Evolutionary conservation across 352 stramenopile genomes (phyloP).

Genomic region (Globisporangium yorkense): DNA sequence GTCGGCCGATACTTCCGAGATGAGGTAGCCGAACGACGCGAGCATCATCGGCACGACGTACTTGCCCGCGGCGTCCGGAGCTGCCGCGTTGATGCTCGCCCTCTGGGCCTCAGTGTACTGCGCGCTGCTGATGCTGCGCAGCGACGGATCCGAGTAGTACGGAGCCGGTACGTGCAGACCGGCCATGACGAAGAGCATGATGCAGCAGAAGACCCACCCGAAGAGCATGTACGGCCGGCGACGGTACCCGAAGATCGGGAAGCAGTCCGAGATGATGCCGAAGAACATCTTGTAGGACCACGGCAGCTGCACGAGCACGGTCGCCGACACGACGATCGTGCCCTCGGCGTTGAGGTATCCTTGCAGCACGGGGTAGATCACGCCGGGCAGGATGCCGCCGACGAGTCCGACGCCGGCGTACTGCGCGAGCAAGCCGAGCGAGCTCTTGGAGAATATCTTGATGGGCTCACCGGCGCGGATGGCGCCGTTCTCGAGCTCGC

Average conservation of each 20-base stretch:
- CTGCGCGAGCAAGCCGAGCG: constrained; percentile 37
- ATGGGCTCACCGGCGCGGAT: constrained; percentile 24
- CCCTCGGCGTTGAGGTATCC: constrained; percentile 53
- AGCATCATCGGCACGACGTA: constrained; percentile 75
- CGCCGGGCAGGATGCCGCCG: constrained; percentile 30
- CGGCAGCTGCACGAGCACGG: constrained; percentile 38
- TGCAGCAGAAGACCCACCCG: constrained; percentile 42
- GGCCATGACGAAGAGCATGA: constrained; percentile 47
- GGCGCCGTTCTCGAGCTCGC: constrained; percentile 22
- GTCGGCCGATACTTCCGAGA: constrained; percentile 52
- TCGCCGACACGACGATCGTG: constrained; percentile 43
- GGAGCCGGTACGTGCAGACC: constrained; percentile 23
- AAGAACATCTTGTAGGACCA: constrained; percentile 63
- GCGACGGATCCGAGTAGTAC: constrained; percentile 39
- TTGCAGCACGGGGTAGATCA: constrained; percentile 57
- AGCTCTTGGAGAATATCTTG: constrained; percentile 22
- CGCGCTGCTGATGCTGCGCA: constrained; percentile 24
- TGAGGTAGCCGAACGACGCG: constrained; percentile 55
- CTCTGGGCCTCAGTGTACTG: constrained; percentile 25
- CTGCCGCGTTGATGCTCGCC: constrained; percentile 34
- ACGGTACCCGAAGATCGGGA: constrained; percentile 50
- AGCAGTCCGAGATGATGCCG: constrained; percentile 53
- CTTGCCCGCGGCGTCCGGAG: constrained; percentile 28
- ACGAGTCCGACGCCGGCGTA: constrained; percentile 54
- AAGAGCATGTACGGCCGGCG: constrained; percentile 54